Conservation (phyloP, 495 filamentous ascomycete genomes). For the Lasiosphaeria miniovina region DNA sequence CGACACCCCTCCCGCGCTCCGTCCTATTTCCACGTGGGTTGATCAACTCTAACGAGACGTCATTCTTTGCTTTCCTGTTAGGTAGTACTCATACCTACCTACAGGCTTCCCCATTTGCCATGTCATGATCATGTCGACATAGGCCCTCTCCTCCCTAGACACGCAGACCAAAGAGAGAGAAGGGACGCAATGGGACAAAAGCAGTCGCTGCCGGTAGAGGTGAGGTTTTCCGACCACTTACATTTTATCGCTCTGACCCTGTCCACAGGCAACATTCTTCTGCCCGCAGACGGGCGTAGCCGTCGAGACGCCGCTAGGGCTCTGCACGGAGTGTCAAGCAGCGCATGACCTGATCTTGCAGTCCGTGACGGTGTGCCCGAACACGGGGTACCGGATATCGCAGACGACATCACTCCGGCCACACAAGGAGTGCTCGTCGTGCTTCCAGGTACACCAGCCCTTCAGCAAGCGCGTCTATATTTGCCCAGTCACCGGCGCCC, state of each 20-base stretch:
- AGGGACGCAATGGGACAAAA: slow-evolving; percentile 14
- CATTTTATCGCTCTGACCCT: not conserved
- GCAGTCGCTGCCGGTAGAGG: slow-evolving; percentile 11
- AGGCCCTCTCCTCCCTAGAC: not conserved
- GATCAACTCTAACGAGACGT: not conserved
- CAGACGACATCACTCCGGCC: slow-evolving; percentile 16
- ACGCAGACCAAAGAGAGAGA: not conserved
- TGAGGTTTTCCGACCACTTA: not conserved
- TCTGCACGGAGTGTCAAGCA: slow-evolving; percentile 28
- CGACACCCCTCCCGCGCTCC: not conserved
- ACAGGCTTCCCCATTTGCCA: not conserved
- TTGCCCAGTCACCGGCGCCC: slow-evolving; percentile 32
- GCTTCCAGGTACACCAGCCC: slow-evolving; percentile 31
- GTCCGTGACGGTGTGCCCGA: slow-evolving; percentile 32
- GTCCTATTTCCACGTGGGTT: not conserved
- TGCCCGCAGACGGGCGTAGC: slow-evolving; percentile 29
- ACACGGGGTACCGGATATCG: slow-evolving; percentile 34
- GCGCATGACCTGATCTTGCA: slow-evolving; percentile 36
- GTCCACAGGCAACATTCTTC: slow-evolving; percentile 23
- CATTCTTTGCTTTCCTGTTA: not conserved
- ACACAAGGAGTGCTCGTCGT: slow-evolving; percentile 29
- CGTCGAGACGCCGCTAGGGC: slow-evolving; percentile 23
- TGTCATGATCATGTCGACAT: not conserved
- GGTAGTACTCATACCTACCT: not conserved
- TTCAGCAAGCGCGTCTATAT: slow-evolving; percentile 31